Conservation (phyloP, 2,329 filamentous ascomycete species). For the Aureobasidium zeae region DNA sequence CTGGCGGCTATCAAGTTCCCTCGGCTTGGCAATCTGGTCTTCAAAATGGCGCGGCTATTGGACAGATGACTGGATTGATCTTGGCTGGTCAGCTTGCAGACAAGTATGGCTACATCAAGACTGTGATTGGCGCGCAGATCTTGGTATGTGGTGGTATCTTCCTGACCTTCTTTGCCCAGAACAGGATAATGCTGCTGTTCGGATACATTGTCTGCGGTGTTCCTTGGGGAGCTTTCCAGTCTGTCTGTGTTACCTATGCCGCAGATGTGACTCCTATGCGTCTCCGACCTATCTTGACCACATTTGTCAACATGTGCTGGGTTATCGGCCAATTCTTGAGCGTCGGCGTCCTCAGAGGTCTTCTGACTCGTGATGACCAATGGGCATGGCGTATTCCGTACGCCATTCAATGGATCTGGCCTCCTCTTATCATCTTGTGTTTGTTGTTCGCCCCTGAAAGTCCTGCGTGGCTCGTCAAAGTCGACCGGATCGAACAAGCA, state of each 20-base stretch:
- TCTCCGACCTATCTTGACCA: constrained; percentile 50
- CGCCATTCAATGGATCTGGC: constrained; percentile 42
- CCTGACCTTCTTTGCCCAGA: constrained; percentile 34
- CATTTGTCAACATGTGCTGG: constrained; percentile 54
- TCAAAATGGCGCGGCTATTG: constrained; percentile 48
- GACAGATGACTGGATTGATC: constrained; percentile 57
- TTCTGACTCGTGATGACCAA: constrained; percentile 24
- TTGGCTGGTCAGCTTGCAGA: constrained; percentile 58
- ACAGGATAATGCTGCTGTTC: constrained; percentile 24
- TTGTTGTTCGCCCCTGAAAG: constrained; percentile 25
- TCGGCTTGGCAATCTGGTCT: constrained; percentile 51
- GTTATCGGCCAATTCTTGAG: constrained; percentile 51
- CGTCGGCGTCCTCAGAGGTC: constrained; percentile 27
- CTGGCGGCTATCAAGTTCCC: constrained; percentile 39
- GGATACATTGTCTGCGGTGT: constrained; percentile 20
- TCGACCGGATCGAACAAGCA: constrained; percentile 23
- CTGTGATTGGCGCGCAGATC: constrained; percentile 50
- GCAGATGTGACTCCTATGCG: constrained; percentile 55
- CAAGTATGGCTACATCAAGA: constrained; percentile 33
- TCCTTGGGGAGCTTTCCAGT: constrained; percentile 21
- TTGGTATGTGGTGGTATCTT: constrained; percentile 49
- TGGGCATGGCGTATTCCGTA: constrained; percentile 26
- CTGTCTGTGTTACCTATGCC: constrained; percentile 50
- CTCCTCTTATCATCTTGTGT: constrained; percentile 27
- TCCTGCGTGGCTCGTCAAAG: constrained; percentile 27